Conservation (phyloP, 2,329 filamentous ascomycete genomes). For the Arthrinium phaeospermum region DNA sequence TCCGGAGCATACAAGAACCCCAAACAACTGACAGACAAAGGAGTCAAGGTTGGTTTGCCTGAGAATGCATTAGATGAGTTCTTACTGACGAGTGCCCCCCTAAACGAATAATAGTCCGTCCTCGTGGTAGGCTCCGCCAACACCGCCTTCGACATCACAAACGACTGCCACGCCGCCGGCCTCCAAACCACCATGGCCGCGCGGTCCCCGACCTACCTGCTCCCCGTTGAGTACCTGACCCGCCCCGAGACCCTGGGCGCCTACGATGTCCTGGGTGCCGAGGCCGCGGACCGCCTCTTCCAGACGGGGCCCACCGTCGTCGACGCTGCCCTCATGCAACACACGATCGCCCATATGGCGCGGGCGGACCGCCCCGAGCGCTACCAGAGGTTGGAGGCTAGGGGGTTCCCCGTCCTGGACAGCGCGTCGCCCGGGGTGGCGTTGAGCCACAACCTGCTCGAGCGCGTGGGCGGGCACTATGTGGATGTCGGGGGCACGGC, state of each 20-base stretch:
- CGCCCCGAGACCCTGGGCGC: constrained; percentile 35
- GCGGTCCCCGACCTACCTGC: constrained; percentile 42
- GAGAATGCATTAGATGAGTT: not conserved
- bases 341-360: constrained; percentile 33
- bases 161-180: constrained; percentile 39
- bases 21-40: constrained; percentile 27
- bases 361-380: constrained; percentile 38
- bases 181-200: constrained; percentile 42
- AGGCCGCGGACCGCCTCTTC: constrained; percentile 32
- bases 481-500: constrained; percentile 43
- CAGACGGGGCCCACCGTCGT: constrained; percentile 30
- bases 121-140: constrained; percentile 47
- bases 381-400: constrained; percentile 39
- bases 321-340: constrained; percentile 29
- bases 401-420: constrained; percentile 46
- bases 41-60: constrained; percentile 28
- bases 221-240: constrained; percentile 39
- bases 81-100: not conserved
- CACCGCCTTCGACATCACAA: constrained; percentile 47
- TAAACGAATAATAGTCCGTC: constrained; percentile 30
- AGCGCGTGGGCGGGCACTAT: constrained; percentile 44
- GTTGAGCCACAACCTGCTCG: constrained; percentile 41
- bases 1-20: constrained; percentile 33
- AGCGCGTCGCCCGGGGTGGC: constrained; percentile 33
- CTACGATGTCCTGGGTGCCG: constrained; percentile 35